These are phyloP conservation scores for Cucurbita pepo DNA, from an alignment of 306 rosid genomes.

Conservation along the genomic window DNA sequence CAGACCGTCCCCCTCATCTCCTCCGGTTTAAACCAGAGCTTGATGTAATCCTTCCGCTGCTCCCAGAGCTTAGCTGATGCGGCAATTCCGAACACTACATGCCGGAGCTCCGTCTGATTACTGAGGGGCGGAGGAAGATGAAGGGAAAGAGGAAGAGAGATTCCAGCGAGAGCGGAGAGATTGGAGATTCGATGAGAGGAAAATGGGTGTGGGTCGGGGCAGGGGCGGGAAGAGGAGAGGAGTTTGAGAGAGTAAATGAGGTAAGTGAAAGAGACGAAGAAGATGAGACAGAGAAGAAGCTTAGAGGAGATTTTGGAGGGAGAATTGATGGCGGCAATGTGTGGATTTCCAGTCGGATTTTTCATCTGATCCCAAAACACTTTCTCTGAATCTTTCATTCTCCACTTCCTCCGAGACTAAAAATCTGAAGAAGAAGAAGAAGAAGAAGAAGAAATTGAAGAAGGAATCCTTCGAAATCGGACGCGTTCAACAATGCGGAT, in stretches of 20 bases:
- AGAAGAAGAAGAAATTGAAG: neutral
- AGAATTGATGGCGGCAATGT: slow-evolving; percentile 8
- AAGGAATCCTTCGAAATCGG: neutral
- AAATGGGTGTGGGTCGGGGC: slow-evolving; percentile 27
- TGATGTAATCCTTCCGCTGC: slow-evolving; percentile 67
- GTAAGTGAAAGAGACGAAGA: slow-evolving; percentile 53
- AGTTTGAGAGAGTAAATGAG: slow-evolving; percentile 57
- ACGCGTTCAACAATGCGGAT: neutral
- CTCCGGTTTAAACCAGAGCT: slow-evolving; percentile 57
- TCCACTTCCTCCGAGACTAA: neutral
- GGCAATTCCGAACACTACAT: slow-evolving; percentile 81
- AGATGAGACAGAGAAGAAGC: slow-evolving; percentile 51
- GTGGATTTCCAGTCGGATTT: slow-evolving; percentile 27
- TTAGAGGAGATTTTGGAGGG: slow-evolving; percentile 32
- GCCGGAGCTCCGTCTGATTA: slow-evolving; percentile 32
- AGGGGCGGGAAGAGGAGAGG: slow-evolving; percentile 35
- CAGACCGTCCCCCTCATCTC: slow-evolving; percentile 76
- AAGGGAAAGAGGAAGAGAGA: neutral
- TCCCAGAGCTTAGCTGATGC: slow-evolving; percentile 83
- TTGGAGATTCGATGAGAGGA: slow-evolving; percentile 1
- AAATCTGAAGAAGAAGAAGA: too few species aligned
- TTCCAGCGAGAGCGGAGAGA: slow-evolving; percentile 5
- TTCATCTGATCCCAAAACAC: slow-evolving; percentile 47
- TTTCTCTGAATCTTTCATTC: slow-evolving; percentile 65
- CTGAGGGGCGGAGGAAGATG: neutral